Base-by-base conservation (phyloP, 2,329 filamentous ascomycete species). In the Neocucurbitaria cava region DNA sequence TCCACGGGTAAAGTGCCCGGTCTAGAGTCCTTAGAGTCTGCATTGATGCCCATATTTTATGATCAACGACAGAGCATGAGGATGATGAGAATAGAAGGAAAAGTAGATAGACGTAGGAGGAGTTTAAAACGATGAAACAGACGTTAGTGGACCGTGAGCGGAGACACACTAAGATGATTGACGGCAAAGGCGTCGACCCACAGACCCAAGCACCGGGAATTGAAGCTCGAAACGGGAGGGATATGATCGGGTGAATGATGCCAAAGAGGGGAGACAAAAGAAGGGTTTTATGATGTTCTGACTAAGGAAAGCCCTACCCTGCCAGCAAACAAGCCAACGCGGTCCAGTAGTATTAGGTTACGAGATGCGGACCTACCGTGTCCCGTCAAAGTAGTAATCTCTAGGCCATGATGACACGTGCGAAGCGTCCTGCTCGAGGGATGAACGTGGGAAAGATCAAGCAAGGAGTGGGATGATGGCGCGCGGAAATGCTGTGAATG, bases 331-430 rank as follows among this genome's bases (percentile, higher is more conserved):
- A 59, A 55, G 49, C 54, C 41, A 57, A 51, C 35, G 45, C 54
- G 52, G 50, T 49, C 58, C 55, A 68, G 61, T 64, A 64, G 58
- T 47, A 58, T 62, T 58, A 61, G 57, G 60, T 55, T 65, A 64
- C 61, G 59, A 58, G 52, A 57, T 52, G 54, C 59, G 59, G 55
- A 72, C 71, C 70, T 66, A 73, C 70, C 62, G 62, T 56, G 39
- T 62, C 54, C 62, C 50, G 56, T 62, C 63, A 69, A 62, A 62
- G 53, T 56, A 61, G 59, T 58, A 60, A 55, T 53, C 49, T 53
- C 45, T 63, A 61, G 52, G 56, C 62, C 65, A 72, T 66, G 49
- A 58, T 69, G 62, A 71, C 71, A 72, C 65, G 67, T 68, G 70
- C 67, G 52, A 61, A 58, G 59, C 55, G 57, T 52, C 45, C 52